Conservation (phyloP, 768 basidiomycete genomes). For the Xerocomus brunneocitrinus region DNA sequence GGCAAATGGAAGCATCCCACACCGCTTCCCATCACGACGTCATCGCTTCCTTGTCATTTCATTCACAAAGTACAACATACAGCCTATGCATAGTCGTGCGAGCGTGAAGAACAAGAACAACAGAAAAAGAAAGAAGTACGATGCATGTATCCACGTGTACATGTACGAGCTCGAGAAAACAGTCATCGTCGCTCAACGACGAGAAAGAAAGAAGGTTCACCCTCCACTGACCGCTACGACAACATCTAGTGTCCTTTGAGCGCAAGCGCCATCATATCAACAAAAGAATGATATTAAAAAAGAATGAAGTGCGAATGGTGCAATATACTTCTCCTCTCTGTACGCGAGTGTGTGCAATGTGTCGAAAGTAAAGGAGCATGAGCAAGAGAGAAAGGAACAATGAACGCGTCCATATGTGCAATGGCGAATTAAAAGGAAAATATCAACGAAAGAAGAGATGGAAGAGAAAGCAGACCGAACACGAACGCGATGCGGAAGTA, state of each 20-base stretch:
- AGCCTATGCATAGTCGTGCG: background rate
- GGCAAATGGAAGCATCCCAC: background rate
- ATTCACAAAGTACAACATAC: background rate
- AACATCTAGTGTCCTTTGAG: background rate
- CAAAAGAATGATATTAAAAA: slow-evolving; percentile 29
- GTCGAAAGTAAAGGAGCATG: slow-evolving; percentile 3
- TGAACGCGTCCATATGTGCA: slow-evolving; percentile 14
- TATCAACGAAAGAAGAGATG: background rate
- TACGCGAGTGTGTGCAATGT: background rate
- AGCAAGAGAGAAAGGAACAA: background rate
- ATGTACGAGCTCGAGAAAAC: background rate
- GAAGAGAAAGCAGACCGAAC: background rate
- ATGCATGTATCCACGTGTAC: background rate
- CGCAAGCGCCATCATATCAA: slow-evolving; percentile 8
- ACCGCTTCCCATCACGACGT: background rate
- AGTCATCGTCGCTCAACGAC: slow-evolving; percentile 12
- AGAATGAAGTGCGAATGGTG: slow-evolving; percentile 21
- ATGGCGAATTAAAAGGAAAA: background rate
- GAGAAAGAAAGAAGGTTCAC: background rate
- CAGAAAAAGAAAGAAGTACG: background rate
- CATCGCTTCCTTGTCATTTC: too few species aligned
- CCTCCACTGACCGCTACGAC: background rate
- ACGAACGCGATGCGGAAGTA: background rate
- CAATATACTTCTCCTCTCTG: slow-evolving; percentile 7
- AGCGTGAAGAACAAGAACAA: background rate